A percentile compares a stretch with the other conserved stretches of the same genome.
These are phyloP conservation scores for Leonotis leonurus DNA, from an alignment of 257 asterid species.

Conservation along the genomic window DNA sequence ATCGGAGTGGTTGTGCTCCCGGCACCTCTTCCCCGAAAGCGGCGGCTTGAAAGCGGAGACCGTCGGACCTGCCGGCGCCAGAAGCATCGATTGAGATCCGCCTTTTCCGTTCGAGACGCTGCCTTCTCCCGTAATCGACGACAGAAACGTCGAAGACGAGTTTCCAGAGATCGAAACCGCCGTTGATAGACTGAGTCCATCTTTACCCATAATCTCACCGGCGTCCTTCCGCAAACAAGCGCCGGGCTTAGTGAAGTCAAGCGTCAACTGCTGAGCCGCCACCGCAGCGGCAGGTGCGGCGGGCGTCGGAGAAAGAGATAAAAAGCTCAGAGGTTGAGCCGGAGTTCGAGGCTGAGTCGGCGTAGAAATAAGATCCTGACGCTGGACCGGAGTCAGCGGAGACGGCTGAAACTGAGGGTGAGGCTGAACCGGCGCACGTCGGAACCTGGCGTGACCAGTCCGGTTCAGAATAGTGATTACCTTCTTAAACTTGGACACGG, in stretches of 20 bases:
- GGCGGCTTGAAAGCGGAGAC: slow-evolving; percentile 56
- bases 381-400: slow-evolving; percentile 11
- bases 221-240: slow-evolving; percentile 13
- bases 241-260: slow-evolving; percentile 43
- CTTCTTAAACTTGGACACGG: slow-evolving; percentile 53
- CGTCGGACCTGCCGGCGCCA: slow-evolving; percentile 25
- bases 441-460: slow-evolving; percentile 82
- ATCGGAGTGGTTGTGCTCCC: slow-evolving; percentile 54
- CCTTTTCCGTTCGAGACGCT: slow-evolving; percentile 67
- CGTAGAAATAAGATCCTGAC: neutral
- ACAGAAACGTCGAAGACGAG: slow-evolving; percentile 51
- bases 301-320: slow-evolving; percentile 22
- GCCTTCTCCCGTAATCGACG: slow-evolving; percentile 77
- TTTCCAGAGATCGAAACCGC: slow-evolving; percentile 39
- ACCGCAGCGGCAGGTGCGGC: slow-evolving; percentile 9
- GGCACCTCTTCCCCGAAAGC: slow-evolving; percentile 54
- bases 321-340: slow-evolving; percentile 31
- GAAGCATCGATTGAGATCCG: slow-evolving; percentile 35
- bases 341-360: slow-evolving; percentile 12
- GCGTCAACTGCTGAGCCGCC: slow-evolving; percentile 30
- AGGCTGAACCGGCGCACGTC: slow-evolving; percentile 55
- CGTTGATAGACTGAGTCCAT: slow-evolving; percentile 28
- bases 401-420: slow-evolving; percentile 16
- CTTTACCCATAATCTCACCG: slow-evolving; percentile 20
- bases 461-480: slow-evolving; percentile 41